Evolutionary conservation across 2,329 filamentous ascomycete genomes (phyloP).

Genomic region (Aspergillus tubingensis): DNA sequence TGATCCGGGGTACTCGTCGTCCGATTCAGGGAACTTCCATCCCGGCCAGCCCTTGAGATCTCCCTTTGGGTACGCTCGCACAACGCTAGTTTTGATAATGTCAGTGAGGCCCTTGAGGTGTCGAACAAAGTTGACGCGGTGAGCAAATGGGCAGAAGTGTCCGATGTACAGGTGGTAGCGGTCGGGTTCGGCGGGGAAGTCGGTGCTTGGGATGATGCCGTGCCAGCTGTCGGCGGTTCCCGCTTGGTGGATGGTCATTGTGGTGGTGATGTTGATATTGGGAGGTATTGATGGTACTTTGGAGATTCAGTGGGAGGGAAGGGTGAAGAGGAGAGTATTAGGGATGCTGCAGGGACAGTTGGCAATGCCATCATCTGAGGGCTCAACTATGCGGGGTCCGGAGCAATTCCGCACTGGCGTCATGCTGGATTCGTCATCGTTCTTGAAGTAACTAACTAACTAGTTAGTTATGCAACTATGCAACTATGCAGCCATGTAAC

Average conservation of each 20-base stretch:
- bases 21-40: slow-evolving; percentile 59
- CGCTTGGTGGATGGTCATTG: slow-evolving; percentile 20
- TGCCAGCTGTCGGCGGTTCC: slow-evolving; percentile 48
- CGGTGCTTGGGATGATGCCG: slow-evolving; percentile 50
- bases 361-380: neutral
- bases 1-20: slow-evolving; percentile 59
- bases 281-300: neutral
- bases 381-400: neutral
- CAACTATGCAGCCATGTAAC: no score
- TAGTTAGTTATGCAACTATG: no score
- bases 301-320: neutral
- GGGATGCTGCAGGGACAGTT: neutral
- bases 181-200: slow-evolving; percentile 53
- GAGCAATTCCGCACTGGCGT: neutral
- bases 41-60: slow-evolving; percentile 63
- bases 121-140: slow-evolving; percentile 60
- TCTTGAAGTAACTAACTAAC: no score
- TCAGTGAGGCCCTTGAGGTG: slow-evolving; percentile 60
- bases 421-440: neutral
- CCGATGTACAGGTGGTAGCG: slow-evolving; percentile 60
- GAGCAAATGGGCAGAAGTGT: slow-evolving; percentile 67
- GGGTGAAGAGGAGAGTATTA: no score
- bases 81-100: slow-evolving; percentile 58
- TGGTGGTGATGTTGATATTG: neutral
- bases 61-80: slow-evolving; percentile 68